A percentile compares a stretch with the other conserved stretches of the same genome.
Conservation (phyloP, 1,284 basidiomycete species). For the Prillingera fragicola region DNA sequence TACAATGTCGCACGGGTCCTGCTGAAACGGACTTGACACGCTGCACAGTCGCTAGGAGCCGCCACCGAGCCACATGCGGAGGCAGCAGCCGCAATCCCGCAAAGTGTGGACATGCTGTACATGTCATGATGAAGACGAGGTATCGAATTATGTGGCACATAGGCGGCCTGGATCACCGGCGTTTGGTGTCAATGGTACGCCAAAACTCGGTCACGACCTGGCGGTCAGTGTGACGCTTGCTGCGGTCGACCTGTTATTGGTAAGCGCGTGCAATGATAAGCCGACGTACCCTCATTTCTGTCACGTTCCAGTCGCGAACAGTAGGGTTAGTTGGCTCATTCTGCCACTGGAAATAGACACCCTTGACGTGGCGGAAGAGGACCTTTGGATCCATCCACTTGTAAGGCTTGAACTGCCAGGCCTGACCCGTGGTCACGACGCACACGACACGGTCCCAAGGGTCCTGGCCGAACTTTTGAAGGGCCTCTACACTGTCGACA, state of each 20-base stretch:
- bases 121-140: not conserved
- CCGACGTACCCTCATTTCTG: conserved; percentile 70
- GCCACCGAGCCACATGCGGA: too few relatives aligned
- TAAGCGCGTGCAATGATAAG: conserved; percentile 3
- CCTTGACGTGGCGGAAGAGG: conserved; percentile 90
- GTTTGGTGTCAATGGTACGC: conserved; percentile 66
- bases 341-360: conserved; percentile 85
- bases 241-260: conserved; percentile 68
- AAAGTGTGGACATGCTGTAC: not conserved
- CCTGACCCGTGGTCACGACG: conserved; percentile 94
- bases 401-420: conserved; percentile 95
- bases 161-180: conserved; percentile 6
- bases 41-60: not conserved
- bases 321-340: conserved; percentile 83
- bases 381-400: conserved; percentile 89
- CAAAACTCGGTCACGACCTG: conserved; percentile 91
- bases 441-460: conserved; percentile 94
- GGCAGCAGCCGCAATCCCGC: not conserved
- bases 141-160: not conserved
- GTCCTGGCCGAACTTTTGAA: conserved; percentile 82
- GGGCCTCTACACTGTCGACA: conserved; percentile 86
- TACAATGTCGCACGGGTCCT: too few relatives aligned
- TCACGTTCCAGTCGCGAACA: conserved; percentile 95
- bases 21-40: not conserved
- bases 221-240: conserved; percentile 88